These are phyloP conservation scores for Fraxinus floribunda DNA, from an alignment of 305 asterid genomes.

Conservation along the genomic window DNA sequence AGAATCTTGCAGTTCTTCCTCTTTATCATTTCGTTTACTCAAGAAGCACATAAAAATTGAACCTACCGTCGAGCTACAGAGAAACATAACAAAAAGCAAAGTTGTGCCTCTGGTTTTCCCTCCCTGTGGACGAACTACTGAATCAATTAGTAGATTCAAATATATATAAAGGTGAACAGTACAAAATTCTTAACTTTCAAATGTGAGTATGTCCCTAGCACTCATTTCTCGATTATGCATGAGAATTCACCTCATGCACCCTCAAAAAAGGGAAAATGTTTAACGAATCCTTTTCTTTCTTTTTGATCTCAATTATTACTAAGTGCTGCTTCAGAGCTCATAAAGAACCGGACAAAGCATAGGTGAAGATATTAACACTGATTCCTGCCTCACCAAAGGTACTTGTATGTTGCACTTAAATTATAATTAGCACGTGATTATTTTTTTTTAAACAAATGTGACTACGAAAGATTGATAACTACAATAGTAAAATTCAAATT, in stretches of 20 bases:
- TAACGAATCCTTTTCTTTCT: not conserved
- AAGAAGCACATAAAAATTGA: slow-evolving; percentile 79
- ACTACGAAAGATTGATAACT: not conserved
- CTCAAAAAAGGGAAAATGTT: not conserved
- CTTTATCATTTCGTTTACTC: slow-evolving; percentile 62
- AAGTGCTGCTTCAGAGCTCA: not conserved
- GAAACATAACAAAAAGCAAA: slow-evolving; percentile 68
- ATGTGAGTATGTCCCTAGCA: not conserved
- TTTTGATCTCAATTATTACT: not conserved
- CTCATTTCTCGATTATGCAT: not conserved
- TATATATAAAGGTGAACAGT: not conserved
- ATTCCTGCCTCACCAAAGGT: not conserved
- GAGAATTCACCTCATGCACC: not conserved
- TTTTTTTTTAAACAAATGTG: not conserved
- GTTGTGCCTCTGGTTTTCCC: slow-evolving; percentile 79
- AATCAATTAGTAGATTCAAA: slow-evolving; percentile 9
- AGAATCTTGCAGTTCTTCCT: slow-evolving; percentile 45
- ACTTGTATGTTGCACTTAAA: not conserved
- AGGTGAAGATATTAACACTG: not conserved
- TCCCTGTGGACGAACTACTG: slow-evolving; percentile 52
- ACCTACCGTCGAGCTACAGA: slow-evolving; percentile 68
- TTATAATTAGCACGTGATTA: not conserved
- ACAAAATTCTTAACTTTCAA: not conserved
- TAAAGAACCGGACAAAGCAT: not conserved
- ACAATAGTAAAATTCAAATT: not conserved